Evolutionary conservation across 208 protist genomes (phyloP).

Genomic region (Tritrichomonas foetus): DNA sequence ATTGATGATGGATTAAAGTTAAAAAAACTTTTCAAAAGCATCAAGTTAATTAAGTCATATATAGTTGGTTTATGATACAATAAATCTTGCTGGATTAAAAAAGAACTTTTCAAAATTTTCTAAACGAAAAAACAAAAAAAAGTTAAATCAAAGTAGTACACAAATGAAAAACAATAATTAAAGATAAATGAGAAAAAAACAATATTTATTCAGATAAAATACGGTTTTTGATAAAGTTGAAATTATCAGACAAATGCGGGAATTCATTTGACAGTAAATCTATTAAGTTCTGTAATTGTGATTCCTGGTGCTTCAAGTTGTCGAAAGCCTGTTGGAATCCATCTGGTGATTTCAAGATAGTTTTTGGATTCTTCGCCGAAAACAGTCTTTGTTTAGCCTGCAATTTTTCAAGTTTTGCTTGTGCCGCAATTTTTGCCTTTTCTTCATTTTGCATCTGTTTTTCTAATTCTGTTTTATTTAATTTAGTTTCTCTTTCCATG

Average conservation of each 20-base stretch:
- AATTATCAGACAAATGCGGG: not conserved
- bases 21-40: no score
- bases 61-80: no score
- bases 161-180: no score
- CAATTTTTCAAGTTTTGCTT: not conserved
- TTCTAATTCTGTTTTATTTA: not conserved
- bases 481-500: not conserved
- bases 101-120: no score
- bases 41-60: no score
- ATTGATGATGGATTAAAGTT: no score
- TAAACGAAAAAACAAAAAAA: no score
- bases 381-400: not conserved
- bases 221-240: not conserved
- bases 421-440: not conserved
- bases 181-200: no score
- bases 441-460: not conserved
- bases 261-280: not conserved
- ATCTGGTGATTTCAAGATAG: not conserved
- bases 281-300: not conserved
- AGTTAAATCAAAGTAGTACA: no score
- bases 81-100: no score
- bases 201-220: no score
- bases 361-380: not conserved
- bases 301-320: not conserved
- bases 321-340: not conserved